Evolutionary conservation across 2,329 filamentous ascomycete genomes (phyloP).

Genomic region (Talaromyces sp.): DNA sequence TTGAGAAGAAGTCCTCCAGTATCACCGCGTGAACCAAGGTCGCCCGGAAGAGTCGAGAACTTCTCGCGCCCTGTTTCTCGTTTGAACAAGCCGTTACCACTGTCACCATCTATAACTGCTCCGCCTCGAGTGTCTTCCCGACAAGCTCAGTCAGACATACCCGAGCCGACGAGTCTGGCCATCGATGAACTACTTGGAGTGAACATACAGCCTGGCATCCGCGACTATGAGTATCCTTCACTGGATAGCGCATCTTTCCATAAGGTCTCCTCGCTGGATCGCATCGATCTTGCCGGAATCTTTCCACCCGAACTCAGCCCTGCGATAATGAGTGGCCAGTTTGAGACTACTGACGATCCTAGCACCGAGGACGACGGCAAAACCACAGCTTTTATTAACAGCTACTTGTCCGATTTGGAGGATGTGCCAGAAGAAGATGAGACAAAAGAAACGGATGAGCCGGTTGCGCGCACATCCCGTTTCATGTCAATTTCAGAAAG

Average conservation of each 20-base stretch:
- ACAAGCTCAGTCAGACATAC: conserved; percentile 27
- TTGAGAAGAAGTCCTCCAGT: conserved; percentile 32
- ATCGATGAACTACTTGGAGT: conserved; percentile 43
- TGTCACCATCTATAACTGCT: conserved; percentile 41
- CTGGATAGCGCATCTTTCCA: conserved; percentile 20
- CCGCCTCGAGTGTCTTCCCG: conserved; percentile 43
- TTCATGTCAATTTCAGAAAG: conserved; percentile 21
- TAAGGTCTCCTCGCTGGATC: conserved; percentile 21
- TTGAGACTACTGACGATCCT: not conserved
- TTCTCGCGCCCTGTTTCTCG: conserved; percentile 55
- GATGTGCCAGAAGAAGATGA: conserved; percentile 49
- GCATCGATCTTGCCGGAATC: conserved; percentile 26
- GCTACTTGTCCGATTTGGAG: conserved; percentile 41
- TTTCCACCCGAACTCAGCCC: conserved; percentile 32
- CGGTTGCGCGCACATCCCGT: conserved; percentile 12
- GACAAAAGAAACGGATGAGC: conserved; percentile 28
- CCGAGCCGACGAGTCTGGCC: conserved; percentile 39
- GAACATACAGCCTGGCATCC: conserved; percentile 31
- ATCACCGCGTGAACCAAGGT: conserved; percentile 30
- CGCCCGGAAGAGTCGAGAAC: conserved; percentile 47
- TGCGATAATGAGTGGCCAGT: conserved; percentile 5
- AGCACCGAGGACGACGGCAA: conserved; percentile 32
- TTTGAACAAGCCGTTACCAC: conserved; percentile 36
- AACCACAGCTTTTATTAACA: conserved; percentile 42
- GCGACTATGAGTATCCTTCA: conserved; percentile 33